Conservation (phyloP, 2,329 filamentous ascomycete species). For the Cladorrhinum sp. region DNA sequence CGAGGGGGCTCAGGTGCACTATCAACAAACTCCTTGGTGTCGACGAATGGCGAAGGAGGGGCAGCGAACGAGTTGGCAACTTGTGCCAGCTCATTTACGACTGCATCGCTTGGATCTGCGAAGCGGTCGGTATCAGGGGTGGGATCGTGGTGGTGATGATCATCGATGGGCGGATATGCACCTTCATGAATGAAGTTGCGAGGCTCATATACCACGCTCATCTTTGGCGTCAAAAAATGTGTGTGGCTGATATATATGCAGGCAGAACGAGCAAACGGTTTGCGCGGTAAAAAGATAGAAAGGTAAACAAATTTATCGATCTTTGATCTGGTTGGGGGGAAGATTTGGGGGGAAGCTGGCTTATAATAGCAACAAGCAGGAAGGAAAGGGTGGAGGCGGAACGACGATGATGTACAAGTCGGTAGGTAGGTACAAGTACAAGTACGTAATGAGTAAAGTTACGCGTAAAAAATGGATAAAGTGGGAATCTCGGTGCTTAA, state of each 20-base stretch:
- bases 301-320: too few species aligned
- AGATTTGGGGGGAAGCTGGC: not conserved
- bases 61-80: conserved; percentile 24
- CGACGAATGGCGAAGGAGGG: not conserved
- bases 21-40: not conserved
- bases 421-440: not conserved
- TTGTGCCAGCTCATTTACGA: conserved; percentile 33
- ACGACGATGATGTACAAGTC: not conserved
- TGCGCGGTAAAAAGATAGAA: too few species aligned
- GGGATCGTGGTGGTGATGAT: conserved; percentile 36
- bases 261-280: not conserved
- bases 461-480: not conserved
- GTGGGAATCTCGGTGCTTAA: not conserved
- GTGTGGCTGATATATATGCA: not conserved
- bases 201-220: conserved; percentile 48
- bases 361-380: not conserved
- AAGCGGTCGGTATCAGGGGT: conserved; percentile 37
- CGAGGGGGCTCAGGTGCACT: conserved; percentile 26
- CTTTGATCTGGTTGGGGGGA: not conserved
- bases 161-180: conserved; percentile 46
- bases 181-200: conserved; percentile 48
- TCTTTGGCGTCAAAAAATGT: conserved; percentile 10
- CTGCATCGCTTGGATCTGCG: conserved; percentile 38
- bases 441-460: not conserved
- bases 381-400: not conserved